Evolutionary conservation across 345 rosid species (phyloP), one percentile per base, ranked within the genome.

Genomic region (Populus davidiana): DNA sequence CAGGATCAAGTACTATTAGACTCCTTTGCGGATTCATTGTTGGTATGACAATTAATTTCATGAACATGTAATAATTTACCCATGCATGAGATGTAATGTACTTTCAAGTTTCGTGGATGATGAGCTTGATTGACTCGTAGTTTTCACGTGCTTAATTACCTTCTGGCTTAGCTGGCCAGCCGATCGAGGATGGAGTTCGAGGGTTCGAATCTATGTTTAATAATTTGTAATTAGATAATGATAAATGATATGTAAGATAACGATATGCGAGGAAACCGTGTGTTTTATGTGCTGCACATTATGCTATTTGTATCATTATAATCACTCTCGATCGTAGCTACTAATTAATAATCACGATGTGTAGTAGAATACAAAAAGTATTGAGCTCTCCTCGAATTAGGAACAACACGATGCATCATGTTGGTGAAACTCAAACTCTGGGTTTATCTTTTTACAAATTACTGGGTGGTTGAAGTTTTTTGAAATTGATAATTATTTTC

Each of bases 21-120:
- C 36, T 69, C 78, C 4, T 83, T 87, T 67, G 79, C 84, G 1
- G 84, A 86, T 62, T 83, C 87, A 1, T 67, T 87, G 13, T 18
- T 86, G 70, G 18, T 65, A 17, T 87, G 71, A 81, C 4, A 31
- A 36, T 23, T 6, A 8, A 52, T 29, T 43, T 0, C 9, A 31
- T 2, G 12, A n/a, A 27, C 18, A 50, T 8, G 4, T 38, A 27
- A 27, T 29, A 2, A 7, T 9, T n/a, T 59, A 27, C 14, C n/a
- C 8, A 5, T 8, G 63, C 18, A 49, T 6, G 27, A 20, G 44
- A 20, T 17, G 47, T 23, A 10, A 10, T 23, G 23, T 3, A 23
- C 23, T 59, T 10, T 59, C 64, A 59, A 59, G 64, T 23, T 23
- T 23, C 64, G 64, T 59, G 13, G 64, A 23, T n/a, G 64, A 23